Conservation (phyloP, 345 rosid genomes). For the Trapa bicornis region DNA sequence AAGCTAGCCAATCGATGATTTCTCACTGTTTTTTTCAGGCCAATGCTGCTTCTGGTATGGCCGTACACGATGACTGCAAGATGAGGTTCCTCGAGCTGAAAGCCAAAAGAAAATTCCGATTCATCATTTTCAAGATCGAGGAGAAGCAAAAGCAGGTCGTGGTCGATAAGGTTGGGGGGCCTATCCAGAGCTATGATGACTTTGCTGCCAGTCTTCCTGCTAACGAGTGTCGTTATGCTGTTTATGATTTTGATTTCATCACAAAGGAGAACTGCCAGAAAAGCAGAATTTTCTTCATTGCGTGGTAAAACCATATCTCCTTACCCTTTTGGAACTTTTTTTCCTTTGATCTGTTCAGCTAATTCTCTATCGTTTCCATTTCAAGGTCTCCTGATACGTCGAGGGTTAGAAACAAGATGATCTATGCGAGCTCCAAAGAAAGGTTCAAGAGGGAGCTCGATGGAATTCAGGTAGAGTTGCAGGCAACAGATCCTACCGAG, state of each 20-base stretch:
- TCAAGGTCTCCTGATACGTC: slow-evolving; percentile 26
- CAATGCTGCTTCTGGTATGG: slow-evolving; percentile 14
- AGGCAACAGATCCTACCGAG: slow-evolving; percentile 27
- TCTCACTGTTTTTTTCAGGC: slow-evolving; percentile 9
- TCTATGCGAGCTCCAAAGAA: slow-evolving; percentile 28
- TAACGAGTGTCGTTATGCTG: slow-evolving; percentile 25
- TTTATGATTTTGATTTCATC: slow-evolving; percentile 27
- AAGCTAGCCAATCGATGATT: not conserved
- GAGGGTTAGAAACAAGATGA: slow-evolving; percentile 30
- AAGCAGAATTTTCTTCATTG: slow-evolving; percentile 16
- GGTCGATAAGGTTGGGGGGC: slow-evolving; percentile 29
- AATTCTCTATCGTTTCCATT: not conserved
- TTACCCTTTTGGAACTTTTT: not conserved
- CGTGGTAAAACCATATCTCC: slow-evolving; percentile 15
- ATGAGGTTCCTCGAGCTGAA: slow-evolving; percentile 24
- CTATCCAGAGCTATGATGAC: slow-evolving; percentile 21
- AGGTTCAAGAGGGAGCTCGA: slow-evolving; percentile 14
- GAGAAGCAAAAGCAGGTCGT: slow-evolving; percentile 29
- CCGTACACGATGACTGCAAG: slow-evolving; percentile 20
- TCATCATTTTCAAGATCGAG: slow-evolving; percentile 26
- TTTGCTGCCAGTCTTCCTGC: slow-evolving; percentile 25
- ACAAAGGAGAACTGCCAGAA: slow-evolving; percentile 17
- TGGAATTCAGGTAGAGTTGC: too few relatives aligned
- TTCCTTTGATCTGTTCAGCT: not conserved
- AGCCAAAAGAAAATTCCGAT: slow-evolving; percentile 25